Evolutionary conservation across 148 eudicot genomes (phyloP), one percentile per base, ranked within the genome.

Genomic region (Rhododendron ferrugineum): DNA sequence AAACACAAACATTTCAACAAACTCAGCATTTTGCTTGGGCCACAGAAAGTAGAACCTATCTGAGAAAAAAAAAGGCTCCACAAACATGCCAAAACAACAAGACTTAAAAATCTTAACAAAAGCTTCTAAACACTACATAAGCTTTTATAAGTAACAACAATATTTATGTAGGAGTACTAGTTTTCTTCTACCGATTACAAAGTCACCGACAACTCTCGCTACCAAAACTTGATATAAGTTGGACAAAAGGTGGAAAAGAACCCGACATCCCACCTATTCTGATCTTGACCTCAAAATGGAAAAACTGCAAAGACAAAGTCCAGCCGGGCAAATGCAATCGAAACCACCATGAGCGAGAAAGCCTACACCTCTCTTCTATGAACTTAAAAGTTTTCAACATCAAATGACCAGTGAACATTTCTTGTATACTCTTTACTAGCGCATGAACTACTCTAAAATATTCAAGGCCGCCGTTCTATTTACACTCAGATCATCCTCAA

Each of bases 401-500:
- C 32, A 28, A 58, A 54, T 22, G 47, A 34, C 30, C 9, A 3
- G 20, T 36, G 34, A 42, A n/a, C 77, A 26, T 82, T 66, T 66
- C 23, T 23, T 42, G 75, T 64, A 66, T 60, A 15, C 52, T 66
- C 15, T 46, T 82, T 40, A 13, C 75, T 28, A 14, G 36, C 22
- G 22, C 75, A 64, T 30, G 42, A 82, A n/a, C 52, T 23, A 36
- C 77, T 15, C 77, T 64, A 15, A 82, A 64, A 42, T 42, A 37
- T n/a, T 42, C 56, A 66, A 74, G 58, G 84, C 77, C 40, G 60
- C 34, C 8, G 5, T 36, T 3, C 66, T 83, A 91, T 89, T 84
- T 91, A 91, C 88, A 91, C 89, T 90, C 60, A 84, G 84, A 89
- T 78, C 72, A 79, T 74, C 54, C 83, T 78, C 28, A 58, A 52